These are phyloP conservation scores for Diospyros kaki DNA, from an alignment of 148 eudicot species.

Conservation along the genomic window DNA sequence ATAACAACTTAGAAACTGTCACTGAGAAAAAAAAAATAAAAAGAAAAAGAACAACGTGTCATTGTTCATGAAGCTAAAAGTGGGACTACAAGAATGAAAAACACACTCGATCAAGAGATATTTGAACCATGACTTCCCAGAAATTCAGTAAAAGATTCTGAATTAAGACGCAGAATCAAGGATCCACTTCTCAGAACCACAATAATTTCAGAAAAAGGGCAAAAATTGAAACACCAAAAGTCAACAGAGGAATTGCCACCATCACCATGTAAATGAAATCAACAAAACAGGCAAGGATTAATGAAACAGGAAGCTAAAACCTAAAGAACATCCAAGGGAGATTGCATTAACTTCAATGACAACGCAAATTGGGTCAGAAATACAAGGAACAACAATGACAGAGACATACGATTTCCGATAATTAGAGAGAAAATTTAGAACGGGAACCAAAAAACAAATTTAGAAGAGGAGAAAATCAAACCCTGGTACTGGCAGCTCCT, in stretches of 20 bases:
- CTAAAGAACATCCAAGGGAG: not conserved
- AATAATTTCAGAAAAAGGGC: not conserved
- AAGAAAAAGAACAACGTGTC: not conserved
- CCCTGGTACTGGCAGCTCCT: conserved; percentile 72
- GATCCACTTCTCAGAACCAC: not conserved
- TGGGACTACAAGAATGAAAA: not conserved
- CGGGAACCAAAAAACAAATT: not conserved
- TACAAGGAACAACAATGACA: not conserved
- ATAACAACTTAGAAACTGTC: not conserved
- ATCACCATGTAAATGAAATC: not conserved
- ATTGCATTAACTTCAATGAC: not conserved
- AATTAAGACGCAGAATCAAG: conserved; percentile 3
- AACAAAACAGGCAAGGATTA: not conserved
- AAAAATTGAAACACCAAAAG: too few species aligned
- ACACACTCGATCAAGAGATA: not conserved
- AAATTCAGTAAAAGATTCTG: not conserved
- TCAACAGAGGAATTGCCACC: not conserved
- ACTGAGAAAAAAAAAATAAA: not conserved
- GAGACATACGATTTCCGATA: not conserved
- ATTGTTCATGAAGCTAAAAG: not conserved
- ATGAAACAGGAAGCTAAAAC: not conserved
- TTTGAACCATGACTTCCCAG: not conserved
- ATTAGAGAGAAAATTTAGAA: not conserved
- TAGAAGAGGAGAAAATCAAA: conserved; percentile 21
- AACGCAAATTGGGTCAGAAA: conserved; percentile 13